Conservation (phyloP, 805 yeast genomes). For the Yarrowia sp. region DNA sequence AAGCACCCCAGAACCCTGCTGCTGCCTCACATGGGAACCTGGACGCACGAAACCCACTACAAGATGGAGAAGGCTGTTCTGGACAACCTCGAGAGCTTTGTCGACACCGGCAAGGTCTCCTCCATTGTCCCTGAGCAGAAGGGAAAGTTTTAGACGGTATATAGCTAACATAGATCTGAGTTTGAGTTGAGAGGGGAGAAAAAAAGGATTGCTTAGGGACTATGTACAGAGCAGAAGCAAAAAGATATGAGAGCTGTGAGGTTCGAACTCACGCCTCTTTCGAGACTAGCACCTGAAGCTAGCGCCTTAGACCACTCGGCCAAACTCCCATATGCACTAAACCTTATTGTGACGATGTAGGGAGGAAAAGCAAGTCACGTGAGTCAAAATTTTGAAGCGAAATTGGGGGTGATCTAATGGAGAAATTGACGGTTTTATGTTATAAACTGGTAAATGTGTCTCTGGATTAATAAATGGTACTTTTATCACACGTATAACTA, state of each 20-base stretch:
- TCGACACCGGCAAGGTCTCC: conserved; percentile 65
- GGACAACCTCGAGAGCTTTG: conserved; percentile 57
- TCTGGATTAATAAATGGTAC: too few species aligned
- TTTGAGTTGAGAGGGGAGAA: neutral
- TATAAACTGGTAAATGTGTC: neutral
- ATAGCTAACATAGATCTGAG: neutral
- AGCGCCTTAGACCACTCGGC: conserved; percentile 25
- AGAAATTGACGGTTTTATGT: too few species aligned
- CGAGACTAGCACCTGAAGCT: conserved; percentile 25
- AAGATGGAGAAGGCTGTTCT: conserved; percentile 81
- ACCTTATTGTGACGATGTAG: too few species aligned
- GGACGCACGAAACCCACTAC: conserved; percentile 46
- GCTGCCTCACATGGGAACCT: conserved; percentile 56
- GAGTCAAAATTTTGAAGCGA: neutral
- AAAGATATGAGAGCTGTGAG: conserved; percentile 31
- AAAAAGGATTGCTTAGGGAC: neutral
- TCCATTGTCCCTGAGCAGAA: conserved; percentile 73
- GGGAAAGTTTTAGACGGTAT: conserved; percentile 27
- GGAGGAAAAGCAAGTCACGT: conserved; percentile 1
- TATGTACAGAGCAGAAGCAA: neutral
- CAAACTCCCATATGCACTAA: conserved; percentile 8
- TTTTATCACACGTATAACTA: neutral
- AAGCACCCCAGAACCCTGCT: conserved; percentile 48
- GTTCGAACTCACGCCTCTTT: conserved; percentile 33
- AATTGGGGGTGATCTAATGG: neutral